Conservation (phyloP, 2,329 filamentous ascomycete genomes). For the Aspergillus sp. region DNA sequence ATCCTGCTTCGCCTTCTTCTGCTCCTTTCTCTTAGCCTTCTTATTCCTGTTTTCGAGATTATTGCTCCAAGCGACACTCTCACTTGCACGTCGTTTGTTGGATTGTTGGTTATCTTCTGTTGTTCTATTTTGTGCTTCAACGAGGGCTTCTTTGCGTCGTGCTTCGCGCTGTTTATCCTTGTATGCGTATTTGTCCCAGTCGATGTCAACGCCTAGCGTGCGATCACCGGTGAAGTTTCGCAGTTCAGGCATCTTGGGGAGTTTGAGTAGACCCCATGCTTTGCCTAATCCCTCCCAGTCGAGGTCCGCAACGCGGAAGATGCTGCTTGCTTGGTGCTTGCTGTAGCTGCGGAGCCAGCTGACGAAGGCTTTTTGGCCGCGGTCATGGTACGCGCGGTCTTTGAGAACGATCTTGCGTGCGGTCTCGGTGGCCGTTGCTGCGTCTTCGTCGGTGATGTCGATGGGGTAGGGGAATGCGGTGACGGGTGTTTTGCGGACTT, state of each 20-base stretch:
- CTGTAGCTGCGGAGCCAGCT: conserved; percentile 88
- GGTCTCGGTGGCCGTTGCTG: conserved; percentile 47
- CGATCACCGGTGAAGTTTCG: conserved; percentile 65
- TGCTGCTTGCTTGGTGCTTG: conserved; percentile 84
- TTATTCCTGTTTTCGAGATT: conserved; percentile 61
- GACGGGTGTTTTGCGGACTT: conserved; percentile 81
- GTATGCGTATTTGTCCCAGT: conserved; percentile 64
- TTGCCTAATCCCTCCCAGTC: conserved; percentile 77
- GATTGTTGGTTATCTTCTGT: conserved; percentile 31
- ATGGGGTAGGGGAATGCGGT: conserved; percentile 55
- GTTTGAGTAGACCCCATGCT: conserved; percentile 76
- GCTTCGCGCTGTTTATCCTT: conserved; percentile 66
- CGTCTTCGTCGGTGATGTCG: conserved; percentile 55
- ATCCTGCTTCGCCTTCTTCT: conserved; percentile 58
- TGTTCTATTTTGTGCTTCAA: conserved; percentile 37
- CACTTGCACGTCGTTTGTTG: conserved; percentile 51
- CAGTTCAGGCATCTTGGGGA: conserved; percentile 92
- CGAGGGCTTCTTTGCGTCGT: conserved; percentile 52
- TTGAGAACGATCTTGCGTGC: conserved; percentile 53
- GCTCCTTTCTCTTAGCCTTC: conserved; percentile 56
- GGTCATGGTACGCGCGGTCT: conserved; percentile 70
- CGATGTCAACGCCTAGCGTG: conserved; percentile 48
- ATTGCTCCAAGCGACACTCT: conserved; percentile 64
- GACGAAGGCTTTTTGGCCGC: conserved; percentile 85
- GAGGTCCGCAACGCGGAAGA: conserved; percentile 74